phyloP scores from a whole-genome alignment of 139 green algal species.

The Astrephomene gubernaculifera region DNA sequence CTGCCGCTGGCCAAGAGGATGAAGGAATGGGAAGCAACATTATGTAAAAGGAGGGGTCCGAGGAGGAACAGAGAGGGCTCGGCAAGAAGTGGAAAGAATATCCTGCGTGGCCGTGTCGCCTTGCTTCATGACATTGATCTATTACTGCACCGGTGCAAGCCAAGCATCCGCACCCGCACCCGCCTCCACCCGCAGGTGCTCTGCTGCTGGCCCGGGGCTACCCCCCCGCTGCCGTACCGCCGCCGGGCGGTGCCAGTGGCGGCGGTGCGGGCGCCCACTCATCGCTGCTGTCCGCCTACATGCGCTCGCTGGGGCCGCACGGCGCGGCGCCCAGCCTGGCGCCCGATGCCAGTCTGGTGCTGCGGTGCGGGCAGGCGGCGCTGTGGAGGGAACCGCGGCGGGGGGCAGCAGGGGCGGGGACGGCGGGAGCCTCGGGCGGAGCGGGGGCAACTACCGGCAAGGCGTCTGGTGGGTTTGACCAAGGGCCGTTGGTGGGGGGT shows the following conservation, averaged over 20 bases:
- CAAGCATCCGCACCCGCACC: background rate
- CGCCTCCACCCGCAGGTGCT: background rate
- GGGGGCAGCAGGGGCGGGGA: background rate
- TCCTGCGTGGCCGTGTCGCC: too few relatives aligned
- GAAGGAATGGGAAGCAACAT: too few relatives aligned
- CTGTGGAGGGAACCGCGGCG: background rate
- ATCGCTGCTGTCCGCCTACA: constrained; percentile 1
- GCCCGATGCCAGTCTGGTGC: background rate
- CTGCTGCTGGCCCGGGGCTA: constrained; percentile 22
- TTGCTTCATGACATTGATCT: too few relatives aligned
- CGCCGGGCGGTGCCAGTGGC: background rate
- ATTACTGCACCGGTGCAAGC: too few relatives aligned
- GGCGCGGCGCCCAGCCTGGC: constrained; percentile 14
- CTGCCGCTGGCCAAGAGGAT: too few relatives aligned
- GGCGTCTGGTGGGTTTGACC: background rate
- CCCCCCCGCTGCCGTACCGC: background rate
- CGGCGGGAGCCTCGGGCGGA: background rate
- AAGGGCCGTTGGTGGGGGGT: too few relatives aligned
- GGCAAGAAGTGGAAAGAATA: too few relatives aligned
- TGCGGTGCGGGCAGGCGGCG: background rate
- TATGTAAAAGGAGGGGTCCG: too few relatives aligned
- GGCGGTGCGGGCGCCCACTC: background rate
- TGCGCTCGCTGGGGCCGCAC: constrained; percentile 3
- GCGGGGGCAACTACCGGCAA: background rate
- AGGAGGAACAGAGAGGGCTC: too few relatives aligned